Evolutionary conservation across 495 filamentous ascomycete species (phyloP).

Genomic region (Cercophora scortea): DNA sequence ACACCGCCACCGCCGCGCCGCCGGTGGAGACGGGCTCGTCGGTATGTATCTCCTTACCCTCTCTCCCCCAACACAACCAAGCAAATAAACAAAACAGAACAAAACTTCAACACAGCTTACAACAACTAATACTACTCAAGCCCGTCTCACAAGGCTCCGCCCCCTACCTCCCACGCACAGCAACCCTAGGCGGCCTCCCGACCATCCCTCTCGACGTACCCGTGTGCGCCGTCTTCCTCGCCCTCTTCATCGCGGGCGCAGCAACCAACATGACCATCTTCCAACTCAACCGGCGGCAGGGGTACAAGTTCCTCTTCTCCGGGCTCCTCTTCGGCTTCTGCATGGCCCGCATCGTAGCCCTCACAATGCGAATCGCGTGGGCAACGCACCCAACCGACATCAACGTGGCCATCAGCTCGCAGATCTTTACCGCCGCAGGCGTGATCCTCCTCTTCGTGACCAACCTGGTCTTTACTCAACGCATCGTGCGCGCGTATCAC

Average conservation of each 20-base stretch:
- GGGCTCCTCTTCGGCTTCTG: constrained; percentile 71
- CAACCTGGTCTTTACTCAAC: constrained; percentile 73
- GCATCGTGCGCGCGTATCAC: constrained; percentile 66
- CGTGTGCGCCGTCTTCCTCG: constrained; percentile 55
- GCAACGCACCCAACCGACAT: constrained; percentile 38
- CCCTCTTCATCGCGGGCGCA: constrained; percentile 53
- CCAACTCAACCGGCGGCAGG: constrained; percentile 44
- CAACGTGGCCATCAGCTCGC: constrained; percentile 57
- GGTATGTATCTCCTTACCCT: neutral
- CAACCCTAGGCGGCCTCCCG: constrained; percentile 53
- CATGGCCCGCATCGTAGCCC: constrained; percentile 59
- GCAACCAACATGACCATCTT: constrained; percentile 59
- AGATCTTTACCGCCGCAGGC: constrained; percentile 70
- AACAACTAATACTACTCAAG: neutral
- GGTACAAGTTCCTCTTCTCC: constrained; percentile 66
- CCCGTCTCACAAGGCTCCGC: constrained; percentile 14
- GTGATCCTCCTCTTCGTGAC: constrained; percentile 71
- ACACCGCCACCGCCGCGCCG: constrained; percentile 9
- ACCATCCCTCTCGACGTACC: constrained; percentile 52
- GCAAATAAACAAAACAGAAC: neutral
- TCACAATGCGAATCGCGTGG: constrained; percentile 57
- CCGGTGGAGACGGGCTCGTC: neutral
- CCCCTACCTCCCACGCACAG: constrained; percentile 28
- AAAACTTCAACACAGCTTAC: neutral
- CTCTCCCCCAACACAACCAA: neutral